Evolutionary conservation across 768 basidiomycete genomes (phyloP).

Genomic region (Trametes cingulata): DNA sequence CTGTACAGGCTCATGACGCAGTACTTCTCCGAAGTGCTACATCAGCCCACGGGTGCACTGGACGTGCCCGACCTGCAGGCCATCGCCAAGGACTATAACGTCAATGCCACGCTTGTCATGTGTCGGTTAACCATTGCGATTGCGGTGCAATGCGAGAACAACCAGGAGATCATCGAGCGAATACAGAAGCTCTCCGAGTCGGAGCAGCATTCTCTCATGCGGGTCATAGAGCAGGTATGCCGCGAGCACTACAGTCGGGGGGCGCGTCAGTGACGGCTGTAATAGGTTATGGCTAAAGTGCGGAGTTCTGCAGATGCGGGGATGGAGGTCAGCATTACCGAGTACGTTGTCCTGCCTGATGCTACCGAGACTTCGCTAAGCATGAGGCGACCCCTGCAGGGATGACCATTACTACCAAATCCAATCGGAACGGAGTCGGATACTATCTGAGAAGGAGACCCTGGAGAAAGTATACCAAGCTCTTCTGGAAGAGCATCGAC

Average conservation of each 20-base stretch:
- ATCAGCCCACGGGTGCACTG: constrained; percentile 72
- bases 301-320: constrained; percentile 50
- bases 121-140: constrained; percentile 84
- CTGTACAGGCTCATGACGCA: constrained; percentile 87
- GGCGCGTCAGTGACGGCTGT: not conserved
- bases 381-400: constrained; percentile 38
- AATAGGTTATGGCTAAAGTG: constrained; percentile 77
- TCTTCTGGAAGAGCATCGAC: constrained; percentile 73
- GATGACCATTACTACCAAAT: constrained; percentile 89
- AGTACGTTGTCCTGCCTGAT: constrained; percentile 49
- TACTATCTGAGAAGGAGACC: constrained; percentile 83
- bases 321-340: constrained; percentile 70
- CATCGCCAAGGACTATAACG: constrained; percentile 74
- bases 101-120: constrained; percentile 66
- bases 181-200: constrained; percentile 82
- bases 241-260: not conserved
- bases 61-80: constrained; percentile 89
- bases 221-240: constrained; percentile 86
- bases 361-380: not conserved
- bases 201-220: constrained; percentile 90
- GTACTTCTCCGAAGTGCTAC: constrained; percentile 82
- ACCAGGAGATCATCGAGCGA: constrained; percentile 84
- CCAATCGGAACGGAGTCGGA: constrained; percentile 75
- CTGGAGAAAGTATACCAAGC: constrained; percentile 79
- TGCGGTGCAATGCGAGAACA: constrained; percentile 85